Base-by-base conservation (phyloP, 139 green algal genomes). In the Coelastrella sp. region DNA sequence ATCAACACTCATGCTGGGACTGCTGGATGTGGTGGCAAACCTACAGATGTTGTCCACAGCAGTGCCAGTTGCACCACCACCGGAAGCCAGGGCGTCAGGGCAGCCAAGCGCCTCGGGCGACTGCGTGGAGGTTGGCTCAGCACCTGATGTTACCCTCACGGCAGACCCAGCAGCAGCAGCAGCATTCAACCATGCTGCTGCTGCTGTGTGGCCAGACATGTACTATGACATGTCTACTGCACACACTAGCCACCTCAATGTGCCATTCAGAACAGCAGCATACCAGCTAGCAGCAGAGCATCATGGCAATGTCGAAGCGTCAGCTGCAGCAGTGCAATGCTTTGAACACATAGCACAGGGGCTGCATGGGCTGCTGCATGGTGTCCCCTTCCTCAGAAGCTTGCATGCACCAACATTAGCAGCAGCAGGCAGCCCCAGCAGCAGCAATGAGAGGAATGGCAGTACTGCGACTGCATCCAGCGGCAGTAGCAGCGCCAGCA, bases 221-320 rank as follows among this genome's bases (percentile, higher is more conserved):
- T 92, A 92, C 81, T 92, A 92, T 68, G 89, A 92, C 73, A 14
- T 92, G n/a, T 79, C 56, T 6, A 20, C 59, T 8, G 73, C 89
- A 20, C 89, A 92, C 74, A 81, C 23, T 60, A 76, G 71, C 13
- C 89, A 92, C 60, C 57, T 92, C 8, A 75, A 89, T 65, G 89
- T 92, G 23, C 89, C 89, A 0, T 59, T 88, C 22, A 87, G 81
- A 23, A 87, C 81, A 71, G 79, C 57, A 3, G 61, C 61, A 78
- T 20, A 73, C 54, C n/a, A 19, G 57, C 19, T 3, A 86, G 57
- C 80, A 74, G 59, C 80, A 86, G 59, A 13, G 8, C 10, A 71
- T 71, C 11, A 47, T 13, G 11, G 61, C 61, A 68, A 68, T n/a
- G 73, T 54, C 56, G 66, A 57, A 19, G n/a, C 19, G 20, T 76